Evolutionary conservation across 2,329 filamentous ascomycete genomes (phyloP).

Genomic region (Drechmeria coniospora): DNA sequence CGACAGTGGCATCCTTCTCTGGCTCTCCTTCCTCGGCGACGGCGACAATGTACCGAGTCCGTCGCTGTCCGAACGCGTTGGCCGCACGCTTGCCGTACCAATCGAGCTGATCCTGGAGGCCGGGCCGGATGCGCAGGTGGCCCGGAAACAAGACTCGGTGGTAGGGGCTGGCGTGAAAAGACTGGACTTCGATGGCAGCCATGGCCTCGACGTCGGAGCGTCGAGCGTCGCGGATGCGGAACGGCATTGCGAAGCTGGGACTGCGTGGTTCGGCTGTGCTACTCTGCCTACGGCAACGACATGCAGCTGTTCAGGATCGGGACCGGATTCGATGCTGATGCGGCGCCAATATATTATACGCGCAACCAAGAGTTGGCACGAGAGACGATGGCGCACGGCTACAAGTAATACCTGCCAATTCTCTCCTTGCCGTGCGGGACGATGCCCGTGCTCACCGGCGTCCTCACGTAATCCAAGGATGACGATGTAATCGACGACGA

Average conservation of each 20-base stretch:
- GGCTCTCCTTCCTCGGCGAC: background rate
- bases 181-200: slow-evolving; percentile 1
- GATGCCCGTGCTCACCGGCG: background rate
- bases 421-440: too few relatives aligned
- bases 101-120: slow-evolving; percentile 6
- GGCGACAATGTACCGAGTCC: slow-evolving; percentile 2
- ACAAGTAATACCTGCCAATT: too few relatives aligned
- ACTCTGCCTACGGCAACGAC: too few relatives aligned
- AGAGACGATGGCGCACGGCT: background rate
- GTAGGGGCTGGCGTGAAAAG: slow-evolving; percentile 5
- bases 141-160: slow-evolving; percentile 6
- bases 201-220: background rate
- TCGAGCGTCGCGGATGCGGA: background rate
- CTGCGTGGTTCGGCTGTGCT: background rate
- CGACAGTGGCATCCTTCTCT: slow-evolving; percentile 2
- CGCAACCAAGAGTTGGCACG: background rate
- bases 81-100: slow-evolving; percentile 4
- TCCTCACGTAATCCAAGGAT: background rate
- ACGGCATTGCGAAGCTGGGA: background rate
- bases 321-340: too few relatives aligned
- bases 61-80: slow-evolving; percentile 1
- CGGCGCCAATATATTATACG: background rate
- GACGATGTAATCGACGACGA: too few relatives aligned
- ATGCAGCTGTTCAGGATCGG: too few relatives aligned
- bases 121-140: slow-evolving; percentile 5